Conservation (phyloP, 176 grass and related monocot genomes). For the Oryza nivara region DNA sequence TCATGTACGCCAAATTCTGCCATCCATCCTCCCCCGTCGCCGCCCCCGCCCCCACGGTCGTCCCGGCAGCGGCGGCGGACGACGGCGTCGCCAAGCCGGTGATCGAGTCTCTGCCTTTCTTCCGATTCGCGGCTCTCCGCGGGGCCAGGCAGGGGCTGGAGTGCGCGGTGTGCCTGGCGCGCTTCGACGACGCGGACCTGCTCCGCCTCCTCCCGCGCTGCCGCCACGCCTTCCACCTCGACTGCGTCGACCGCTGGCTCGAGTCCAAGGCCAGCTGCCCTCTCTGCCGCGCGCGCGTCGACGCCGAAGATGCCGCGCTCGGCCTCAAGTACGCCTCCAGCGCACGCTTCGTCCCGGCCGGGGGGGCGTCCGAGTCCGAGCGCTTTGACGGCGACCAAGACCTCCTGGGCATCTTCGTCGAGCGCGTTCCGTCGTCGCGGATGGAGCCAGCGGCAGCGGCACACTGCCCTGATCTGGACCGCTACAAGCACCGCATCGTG, state of each 20-base stretch:
- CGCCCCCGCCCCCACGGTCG: neutral
- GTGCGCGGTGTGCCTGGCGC: slow-evolving; percentile 85
- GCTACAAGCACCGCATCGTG: slow-evolving; percentile 77
- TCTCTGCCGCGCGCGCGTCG: slow-evolving; percentile 68
- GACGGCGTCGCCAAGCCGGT: slow-evolving; percentile 61
- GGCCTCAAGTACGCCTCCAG: slow-evolving; percentile 56
- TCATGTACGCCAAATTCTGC: slow-evolving; percentile 98
- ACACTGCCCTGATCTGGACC: slow-evolving; percentile 39
- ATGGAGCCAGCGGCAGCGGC: neutral
- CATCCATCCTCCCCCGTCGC: slow-evolving; percentile 28
- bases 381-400: slow-evolving; percentile 42
- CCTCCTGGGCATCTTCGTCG: slow-evolving; percentile 60
- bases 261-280: slow-evolving; percentile 76
- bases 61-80: neutral
- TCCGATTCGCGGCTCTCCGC: slow-evolving; percentile 70
- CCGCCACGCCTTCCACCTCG: slow-evolving; percentile 84
- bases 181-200: slow-evolving; percentile 70
- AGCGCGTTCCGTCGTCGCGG: slow-evolving; percentile 60
- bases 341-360: slow-evolving; percentile 51
- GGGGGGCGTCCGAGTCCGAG: neutral
- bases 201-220: slow-evolving; percentile 87
- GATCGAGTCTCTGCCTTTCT: slow-evolving; percentile 83
- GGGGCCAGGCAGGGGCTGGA: slow-evolving; percentile 77
- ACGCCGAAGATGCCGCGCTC: slow-evolving; percentile 45
- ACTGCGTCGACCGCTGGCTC: slow-evolving; percentile 85